Conservation (phyloP, 1,284 basidiomycete species). For the Laetiporus sulphureus region DNA sequence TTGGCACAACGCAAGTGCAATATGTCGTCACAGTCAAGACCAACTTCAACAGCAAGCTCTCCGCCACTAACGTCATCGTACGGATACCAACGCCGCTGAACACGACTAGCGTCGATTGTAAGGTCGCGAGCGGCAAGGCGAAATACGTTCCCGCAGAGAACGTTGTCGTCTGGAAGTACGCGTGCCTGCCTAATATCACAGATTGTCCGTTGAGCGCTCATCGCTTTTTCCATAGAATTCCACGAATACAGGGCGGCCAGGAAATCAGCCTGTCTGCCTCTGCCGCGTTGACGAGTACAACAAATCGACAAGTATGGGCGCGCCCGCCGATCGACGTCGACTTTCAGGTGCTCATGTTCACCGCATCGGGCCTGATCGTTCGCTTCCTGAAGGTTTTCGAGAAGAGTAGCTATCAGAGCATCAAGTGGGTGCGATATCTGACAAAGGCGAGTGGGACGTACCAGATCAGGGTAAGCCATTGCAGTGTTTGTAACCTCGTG, state of each 20-base stretch:
- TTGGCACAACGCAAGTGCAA: slow-evolving; percentile 86
- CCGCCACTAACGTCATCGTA: slow-evolving; percentile 87
- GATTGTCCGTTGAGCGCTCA: not conserved
- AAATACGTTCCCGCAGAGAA: slow-evolving; percentile 97
- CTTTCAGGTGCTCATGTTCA: slow-evolving; percentile 99
- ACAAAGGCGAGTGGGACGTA: slow-evolving; percentile 85
- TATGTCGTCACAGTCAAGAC: slow-evolving; percentile 89
- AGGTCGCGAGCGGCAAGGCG: slow-evolving; percentile 89
- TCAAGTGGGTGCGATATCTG: slow-evolving; percentile 90
- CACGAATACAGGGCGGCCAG: slow-evolving; percentile 87
- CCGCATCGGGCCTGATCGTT: slow-evolving; percentile 91
- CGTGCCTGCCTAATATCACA: not conserved
- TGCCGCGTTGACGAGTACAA: slow-evolving; percentile 82
- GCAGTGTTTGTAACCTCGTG: too few relatives aligned
- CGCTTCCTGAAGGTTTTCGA: slow-evolving; percentile 98
- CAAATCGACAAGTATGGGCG: slow-evolving; percentile 91
- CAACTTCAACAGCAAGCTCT: slow-evolving; percentile 88
- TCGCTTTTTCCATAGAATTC: slow-evolving; percentile 51
- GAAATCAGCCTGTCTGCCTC: slow-evolving; percentile 85
- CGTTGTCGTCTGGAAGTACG: slow-evolving; percentile 96
- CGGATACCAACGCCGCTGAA: slow-evolving; percentile 96
- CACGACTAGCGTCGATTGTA: slow-evolving; percentile 87
- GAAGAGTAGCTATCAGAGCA: slow-evolving; percentile 87
- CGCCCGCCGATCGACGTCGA: slow-evolving; percentile 96
- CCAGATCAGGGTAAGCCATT: slow-evolving; percentile 75